These are phyloP conservation scores for Phaeosphaeria sp. DNA, from an alignment of 2,329 filamentous ascomycete genomes.

Conservation along the genomic window DNA sequence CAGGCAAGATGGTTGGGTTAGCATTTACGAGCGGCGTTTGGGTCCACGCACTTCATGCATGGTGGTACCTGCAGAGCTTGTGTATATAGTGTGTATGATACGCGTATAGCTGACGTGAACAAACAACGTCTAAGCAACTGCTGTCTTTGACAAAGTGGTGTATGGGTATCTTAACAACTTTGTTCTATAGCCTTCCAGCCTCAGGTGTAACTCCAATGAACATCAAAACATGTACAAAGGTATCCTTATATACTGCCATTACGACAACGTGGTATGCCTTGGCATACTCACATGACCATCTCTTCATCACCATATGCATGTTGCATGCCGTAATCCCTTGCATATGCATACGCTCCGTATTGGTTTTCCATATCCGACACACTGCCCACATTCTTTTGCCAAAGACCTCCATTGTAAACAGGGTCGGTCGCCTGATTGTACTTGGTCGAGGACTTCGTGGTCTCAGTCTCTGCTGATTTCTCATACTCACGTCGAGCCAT, in stretches of 20 bases:
- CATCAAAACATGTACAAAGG: background rate
- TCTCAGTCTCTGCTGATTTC: slow-evolving; percentile 49
- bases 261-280: background rate
- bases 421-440: slow-evolving; percentile 71
- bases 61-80: background rate
- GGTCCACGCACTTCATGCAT: background rate
- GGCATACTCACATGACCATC: slow-evolving; percentile 47
- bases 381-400: slow-evolving; percentile 54
- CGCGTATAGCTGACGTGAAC: background rate
- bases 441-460: slow-evolving; percentile 39
- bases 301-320: slow-evolving; percentile 43
- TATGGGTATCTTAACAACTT: slow-evolving; percentile 22
- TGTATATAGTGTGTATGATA: background rate
- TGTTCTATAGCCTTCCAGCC: too few species aligned
- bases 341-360: slow-evolving; percentile 68
- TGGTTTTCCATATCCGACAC: slow-evolving; percentile 67
- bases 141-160: slow-evolving; percentile 4
- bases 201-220: slow-evolving; percentile 8
- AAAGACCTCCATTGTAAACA: slow-evolving; percentile 65
- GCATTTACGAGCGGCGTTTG: slow-evolving; percentile 1
- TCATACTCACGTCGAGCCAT: slow-evolving; percentile 70
- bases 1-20: background rate
- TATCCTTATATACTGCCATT: background rate
- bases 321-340: slow-evolving; percentile 56
- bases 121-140: background rate